phyloP scores from a whole-genome alignment of 495 filamentous ascomycete genomes.

The Oleoguttula mirabilis region DNA sequence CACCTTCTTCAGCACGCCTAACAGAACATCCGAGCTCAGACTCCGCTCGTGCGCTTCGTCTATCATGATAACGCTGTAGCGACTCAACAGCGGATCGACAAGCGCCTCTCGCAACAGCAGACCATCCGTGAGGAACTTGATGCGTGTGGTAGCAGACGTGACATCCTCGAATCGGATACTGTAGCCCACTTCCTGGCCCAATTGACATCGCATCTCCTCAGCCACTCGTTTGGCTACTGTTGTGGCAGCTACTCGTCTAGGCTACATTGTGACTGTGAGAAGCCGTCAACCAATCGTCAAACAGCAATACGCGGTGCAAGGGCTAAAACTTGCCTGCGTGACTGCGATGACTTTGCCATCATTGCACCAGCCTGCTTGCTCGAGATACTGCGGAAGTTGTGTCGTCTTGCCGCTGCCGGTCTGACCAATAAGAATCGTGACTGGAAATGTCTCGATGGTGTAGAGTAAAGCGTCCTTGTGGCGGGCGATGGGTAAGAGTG shows the following conservation, averaged over 20 bases:
- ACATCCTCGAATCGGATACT: conserved; percentile 93
- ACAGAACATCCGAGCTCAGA: conserved; percentile 83
- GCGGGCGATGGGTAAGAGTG: conserved; percentile 34
- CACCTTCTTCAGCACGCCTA: conserved; percentile 94
- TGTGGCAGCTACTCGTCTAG: conserved; percentile 82
- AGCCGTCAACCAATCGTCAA: conserved; percentile 6
- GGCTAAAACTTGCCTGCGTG: conserved; percentile 57
- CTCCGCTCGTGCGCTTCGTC: conserved; percentile 97
- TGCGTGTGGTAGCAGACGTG: conserved; percentile 74
- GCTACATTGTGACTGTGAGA: conserved; percentile 40
- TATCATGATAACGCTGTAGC: conserved; percentile 96
- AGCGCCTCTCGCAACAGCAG: conserved; percentile 87
- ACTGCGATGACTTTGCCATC: conserved; percentile 75
- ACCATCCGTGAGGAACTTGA: conserved; percentile 96
- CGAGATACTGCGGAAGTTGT: conserved; percentile 35
- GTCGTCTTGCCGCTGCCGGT: conserved; percentile 39
- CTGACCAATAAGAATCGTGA: conserved; percentile 33
- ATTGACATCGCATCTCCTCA: conserved; percentile 78
- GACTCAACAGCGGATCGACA: conserved; percentile 79
- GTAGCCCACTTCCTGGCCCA: conserved; percentile 85
- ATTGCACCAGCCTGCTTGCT: conserved; percentile 66
- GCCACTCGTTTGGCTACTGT: conserved; percentile 86
- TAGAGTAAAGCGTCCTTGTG: conserved; percentile 32
- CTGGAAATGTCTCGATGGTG: conserved; percentile 32
- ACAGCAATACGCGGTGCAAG: not conserved